Percentiles rank a stretch among this genome's conserved stretches.
Conservation (phyloP, 2,329 filamentous ascomycete genomes). For the Elsinoe necatrix region DNA sequence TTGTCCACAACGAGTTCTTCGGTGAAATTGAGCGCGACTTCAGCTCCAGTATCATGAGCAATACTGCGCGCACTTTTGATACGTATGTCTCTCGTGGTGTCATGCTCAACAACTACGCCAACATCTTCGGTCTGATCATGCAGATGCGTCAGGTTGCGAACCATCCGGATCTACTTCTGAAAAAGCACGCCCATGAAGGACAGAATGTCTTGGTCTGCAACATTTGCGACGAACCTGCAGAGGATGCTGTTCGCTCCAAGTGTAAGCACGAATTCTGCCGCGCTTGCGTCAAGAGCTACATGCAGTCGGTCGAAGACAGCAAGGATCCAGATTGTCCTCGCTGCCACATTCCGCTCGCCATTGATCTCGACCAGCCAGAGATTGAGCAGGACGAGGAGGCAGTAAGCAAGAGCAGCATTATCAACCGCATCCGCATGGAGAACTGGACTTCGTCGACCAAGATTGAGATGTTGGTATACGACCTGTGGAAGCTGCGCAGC, state of each 20-base stretch:
- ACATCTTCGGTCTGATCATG: constrained; percentile 98
- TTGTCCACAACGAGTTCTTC: constrained; percentile 91
- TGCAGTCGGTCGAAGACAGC: constrained; percentile 64
- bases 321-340: constrained; percentile 67
- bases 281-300: constrained; percentile 68
- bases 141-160: constrained; percentile 98
- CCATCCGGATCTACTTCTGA: constrained; percentile 86
- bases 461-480: constrained; percentile 92
- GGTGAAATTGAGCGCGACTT: constrained; percentile 95
- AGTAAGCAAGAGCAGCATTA: constrained; percentile 93
- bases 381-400: constrained; percentile 82
- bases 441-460: constrained; percentile 98
- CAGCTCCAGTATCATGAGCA: constrained; percentile 90
- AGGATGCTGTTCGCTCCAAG: constrained; percentile 84
- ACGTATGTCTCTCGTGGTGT: constrained; percentile 93
- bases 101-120: constrained; percentile 92
- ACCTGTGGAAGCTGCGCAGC: constrained; percentile 82
- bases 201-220: constrained; percentile 87
- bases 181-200: constrained; percentile 75
- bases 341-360: constrained; percentile 81
- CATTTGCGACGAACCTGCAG: constrained; percentile 92
- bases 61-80: constrained; percentile 78
- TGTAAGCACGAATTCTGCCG: constrained; percentile 93
- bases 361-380: constrained; percentile 91
- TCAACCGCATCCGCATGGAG: constrained; percentile 98